These are phyloP conservation scores for Phoma sp. DNA, from an alignment of 2,329 filamentous ascomycete genomes.

Conservation along the genomic window DNA sequence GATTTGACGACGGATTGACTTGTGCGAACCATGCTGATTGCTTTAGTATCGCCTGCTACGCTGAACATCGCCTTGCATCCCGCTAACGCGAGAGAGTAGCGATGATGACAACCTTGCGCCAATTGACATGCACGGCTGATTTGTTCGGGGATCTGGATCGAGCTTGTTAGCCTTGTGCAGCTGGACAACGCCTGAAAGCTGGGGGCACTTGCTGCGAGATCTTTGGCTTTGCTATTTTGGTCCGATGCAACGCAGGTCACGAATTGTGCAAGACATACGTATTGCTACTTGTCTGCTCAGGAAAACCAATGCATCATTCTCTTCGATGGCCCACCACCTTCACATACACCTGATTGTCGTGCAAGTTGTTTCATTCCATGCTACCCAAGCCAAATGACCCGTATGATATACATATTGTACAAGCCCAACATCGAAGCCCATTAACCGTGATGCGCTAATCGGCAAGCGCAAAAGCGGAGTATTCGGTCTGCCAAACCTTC, in stretches of 20 bases:
- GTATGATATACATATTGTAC: constrained; percentile 28
- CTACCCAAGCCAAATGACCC: constrained; percentile 6
- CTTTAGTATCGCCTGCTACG: background rate
- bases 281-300: background rate
- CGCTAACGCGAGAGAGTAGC: too few species aligned
- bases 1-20: background rate
- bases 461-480: constrained; percentile 3
- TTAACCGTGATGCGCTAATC: too few species aligned
- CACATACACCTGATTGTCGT: background rate
- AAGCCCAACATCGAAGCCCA: constrained; percentile 11
- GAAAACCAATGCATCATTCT: background rate
- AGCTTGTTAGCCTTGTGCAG: background rate
- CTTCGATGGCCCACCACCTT: background rate
- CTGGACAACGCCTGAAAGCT: background rate
- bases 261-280: background rate
- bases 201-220: background rate
- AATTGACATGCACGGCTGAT: background rate
- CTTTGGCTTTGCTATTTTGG: background rate
- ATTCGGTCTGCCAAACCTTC: too few species aligned
- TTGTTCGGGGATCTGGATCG: background rate
- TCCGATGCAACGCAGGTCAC: background rate
- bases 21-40: background rate
- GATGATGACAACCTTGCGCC: background rate
- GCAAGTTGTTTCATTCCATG: constrained; percentile 8
- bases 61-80: background rate